Evolutionary conservation across 2,329 filamentous ascomycete species (phyloP), one percentile per base, ranked within the genome.

Genomic region (Aphanoascus verrucosus): DNA sequence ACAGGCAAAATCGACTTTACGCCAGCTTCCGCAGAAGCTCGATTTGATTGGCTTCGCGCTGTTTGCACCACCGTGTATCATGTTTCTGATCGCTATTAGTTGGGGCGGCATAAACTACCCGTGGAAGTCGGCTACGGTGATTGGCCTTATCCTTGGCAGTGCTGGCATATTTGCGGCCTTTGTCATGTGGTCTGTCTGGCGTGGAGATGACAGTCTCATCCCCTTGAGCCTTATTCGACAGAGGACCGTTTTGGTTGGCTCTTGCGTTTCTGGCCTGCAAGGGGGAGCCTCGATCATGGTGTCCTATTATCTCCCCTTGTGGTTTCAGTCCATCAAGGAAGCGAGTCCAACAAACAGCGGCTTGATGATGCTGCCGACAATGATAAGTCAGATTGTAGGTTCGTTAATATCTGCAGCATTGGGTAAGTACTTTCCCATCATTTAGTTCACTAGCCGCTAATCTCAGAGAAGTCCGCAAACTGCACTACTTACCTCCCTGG

Each of bases 1-100:
- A 1, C 55, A 64, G 11, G 17, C 47, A 19, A 41, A 67, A n/a
- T 71, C 72, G 52, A 61, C 12, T 71, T 2, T 57, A 58, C 14
- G 65, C 70, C 20, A 47, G 12, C 42, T 47, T 56, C 55, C 44
- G 31, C 40, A 38, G 5, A 48, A 14, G 12, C 45, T 52, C n/a
- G 47, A 51, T 35, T 43, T 55, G 12, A 20, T 48, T 12, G 49
- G 40, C 2, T 50, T 50, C 34, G 28, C 41, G 1, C 50, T 55
- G 12, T 48, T 55, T n/a, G 46, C 44, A 15, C 48, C 49, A 2
- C 38, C 53, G 11, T 44, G 44, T 19, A 20, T 55, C 15, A 35
- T 48, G 28, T 28, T 55, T 11, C 34, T 55, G 34, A 42, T 55
- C 9, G 48, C 38, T 41, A 49, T 55, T 19, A 52, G 37, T n/a